These are phyloP conservation scores for Candida glucosophila DNA, from an alignment of 1,139 yeast genomes.

Conservation along the genomic window DNA sequence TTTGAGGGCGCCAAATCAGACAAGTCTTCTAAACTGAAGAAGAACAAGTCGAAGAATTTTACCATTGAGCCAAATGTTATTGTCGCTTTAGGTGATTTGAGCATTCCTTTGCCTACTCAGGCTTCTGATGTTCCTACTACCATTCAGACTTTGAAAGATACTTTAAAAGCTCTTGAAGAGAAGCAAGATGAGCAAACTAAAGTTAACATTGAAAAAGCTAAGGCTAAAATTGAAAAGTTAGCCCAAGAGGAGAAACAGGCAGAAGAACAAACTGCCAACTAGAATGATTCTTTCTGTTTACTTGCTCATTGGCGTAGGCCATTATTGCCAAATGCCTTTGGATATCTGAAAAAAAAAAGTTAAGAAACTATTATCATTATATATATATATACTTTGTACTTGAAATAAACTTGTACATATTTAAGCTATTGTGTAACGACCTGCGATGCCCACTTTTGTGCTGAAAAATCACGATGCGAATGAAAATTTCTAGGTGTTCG, in stretches of 20 bases:
- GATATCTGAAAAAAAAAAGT: not conserved
- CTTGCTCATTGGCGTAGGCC: slow-evolving; percentile 1
- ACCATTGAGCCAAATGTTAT: slow-evolving; percentile 77
- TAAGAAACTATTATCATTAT: not conserved
- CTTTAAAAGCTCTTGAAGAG: slow-evolving; percentile 59
- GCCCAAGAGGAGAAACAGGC: slow-evolving; percentile 29
- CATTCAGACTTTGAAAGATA: slow-evolving; percentile 61
- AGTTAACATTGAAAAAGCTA: slow-evolving; percentile 65
- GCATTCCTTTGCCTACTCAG: slow-evolving; percentile 72
- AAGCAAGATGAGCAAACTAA: slow-evolving; percentile 80
- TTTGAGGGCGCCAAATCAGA: slow-evolving; percentile 45
- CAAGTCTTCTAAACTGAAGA: slow-evolving; percentile 37
- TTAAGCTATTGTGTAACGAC: too few relatives aligned
- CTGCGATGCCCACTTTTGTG: too few relatives aligned
- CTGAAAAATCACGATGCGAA: too few relatives aligned
- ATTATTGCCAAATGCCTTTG: slow-evolving; percentile 1
- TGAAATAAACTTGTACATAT: too few relatives aligned
- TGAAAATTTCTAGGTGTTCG: too few relatives aligned
- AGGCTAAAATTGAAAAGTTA: slow-evolving; percentile 65
- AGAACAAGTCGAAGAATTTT: slow-evolving; percentile 37
- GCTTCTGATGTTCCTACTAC: slow-evolving; percentile 66
- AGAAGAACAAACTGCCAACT: slow-evolving; percentile 7
- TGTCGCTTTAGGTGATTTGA: slow-evolving; percentile 68
- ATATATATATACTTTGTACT: not conserved
- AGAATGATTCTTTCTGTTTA: not conserved